phyloP scores from a whole-genome alignment of 2,329 filamentous ascomycete species.

The Emergomyces pasteurianus region DNA sequence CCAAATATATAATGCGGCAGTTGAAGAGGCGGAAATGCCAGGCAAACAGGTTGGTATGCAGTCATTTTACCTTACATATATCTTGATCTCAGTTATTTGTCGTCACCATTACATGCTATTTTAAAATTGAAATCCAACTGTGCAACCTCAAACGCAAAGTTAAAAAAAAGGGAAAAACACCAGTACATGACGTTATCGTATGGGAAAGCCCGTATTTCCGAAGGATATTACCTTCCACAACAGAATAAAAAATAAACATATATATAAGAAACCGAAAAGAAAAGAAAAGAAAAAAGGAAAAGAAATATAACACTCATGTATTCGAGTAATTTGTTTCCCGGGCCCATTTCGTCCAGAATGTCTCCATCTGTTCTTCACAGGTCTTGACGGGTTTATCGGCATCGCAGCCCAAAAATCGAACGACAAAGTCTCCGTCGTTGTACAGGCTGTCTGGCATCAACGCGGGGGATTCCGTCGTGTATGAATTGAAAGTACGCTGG shows the following conservation, averaged over 20 bases:
- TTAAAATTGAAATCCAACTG: neutral
- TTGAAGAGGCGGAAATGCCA: neutral
- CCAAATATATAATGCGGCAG: neutral
- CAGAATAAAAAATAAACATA: no score
- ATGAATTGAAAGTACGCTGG: conserved; percentile 71
- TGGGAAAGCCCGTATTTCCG: neutral
- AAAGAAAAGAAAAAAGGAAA: neutral
- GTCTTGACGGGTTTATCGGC: conserved; percentile 37
- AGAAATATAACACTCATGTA: neutral
- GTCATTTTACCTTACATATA: no score
- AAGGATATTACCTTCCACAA: neutral
- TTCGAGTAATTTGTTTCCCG: conserved; percentile 17
- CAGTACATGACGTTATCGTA: neutral
- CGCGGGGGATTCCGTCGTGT: conserved; percentile 40
- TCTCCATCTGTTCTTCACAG: conserved; percentile 60
- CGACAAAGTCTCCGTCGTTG: conserved; percentile 71
- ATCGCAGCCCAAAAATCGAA: conserved; percentile 65
- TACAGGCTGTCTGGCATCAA: conserved; percentile 49
- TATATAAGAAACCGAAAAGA: no score
- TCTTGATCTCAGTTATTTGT: no score
- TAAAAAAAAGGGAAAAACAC: neutral
- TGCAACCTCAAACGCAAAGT: neutral
- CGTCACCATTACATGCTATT: neutral
- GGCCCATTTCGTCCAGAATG: conserved; percentile 37
- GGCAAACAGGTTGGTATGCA: no score